phyloP scores from a whole-genome alignment of 345 rosid species.

The Eucalyptus shirleyi region DNA sequence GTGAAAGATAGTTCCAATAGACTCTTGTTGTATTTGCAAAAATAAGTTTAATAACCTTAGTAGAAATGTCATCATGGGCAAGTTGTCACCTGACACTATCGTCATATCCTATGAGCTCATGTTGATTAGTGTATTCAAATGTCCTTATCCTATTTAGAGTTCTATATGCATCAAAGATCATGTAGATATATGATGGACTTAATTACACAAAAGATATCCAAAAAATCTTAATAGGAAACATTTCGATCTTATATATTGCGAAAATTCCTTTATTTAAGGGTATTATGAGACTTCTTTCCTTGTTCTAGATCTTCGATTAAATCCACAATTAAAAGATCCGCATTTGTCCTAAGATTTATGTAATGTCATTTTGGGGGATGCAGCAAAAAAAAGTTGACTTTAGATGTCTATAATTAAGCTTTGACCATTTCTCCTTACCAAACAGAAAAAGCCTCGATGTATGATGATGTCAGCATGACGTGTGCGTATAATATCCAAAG shows the following conservation, averaged over 20 bases:
- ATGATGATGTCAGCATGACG: neutral
- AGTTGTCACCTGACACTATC: neutral
- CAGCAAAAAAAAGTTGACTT: neutral
- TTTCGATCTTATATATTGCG: accelerated
- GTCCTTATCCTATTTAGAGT: neutral
- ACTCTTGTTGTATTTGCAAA: neutral
- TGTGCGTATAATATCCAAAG: neutral
- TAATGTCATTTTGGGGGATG: neutral
- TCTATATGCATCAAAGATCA: neutral
- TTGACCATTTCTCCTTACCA: neutral
- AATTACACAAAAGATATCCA: neutral
- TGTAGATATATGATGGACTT: neutral
- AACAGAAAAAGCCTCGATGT: neutral
- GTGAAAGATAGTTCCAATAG: neutral
- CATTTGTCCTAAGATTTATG: neutral
- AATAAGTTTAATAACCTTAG: neutral
- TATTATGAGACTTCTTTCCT: neutral
- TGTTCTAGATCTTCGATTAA: neutral
- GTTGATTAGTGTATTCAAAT: neutral
- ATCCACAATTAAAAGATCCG: neutral
- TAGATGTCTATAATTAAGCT: neutral
- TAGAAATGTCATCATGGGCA: neutral
- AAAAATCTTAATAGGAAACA: neutral
- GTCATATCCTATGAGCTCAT: neutral
- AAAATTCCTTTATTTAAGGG: neutral